phyloP scores from a whole-genome alignment of 2,329 filamentous ascomycete species.

The Hansfordia pulvinata region DNA sequence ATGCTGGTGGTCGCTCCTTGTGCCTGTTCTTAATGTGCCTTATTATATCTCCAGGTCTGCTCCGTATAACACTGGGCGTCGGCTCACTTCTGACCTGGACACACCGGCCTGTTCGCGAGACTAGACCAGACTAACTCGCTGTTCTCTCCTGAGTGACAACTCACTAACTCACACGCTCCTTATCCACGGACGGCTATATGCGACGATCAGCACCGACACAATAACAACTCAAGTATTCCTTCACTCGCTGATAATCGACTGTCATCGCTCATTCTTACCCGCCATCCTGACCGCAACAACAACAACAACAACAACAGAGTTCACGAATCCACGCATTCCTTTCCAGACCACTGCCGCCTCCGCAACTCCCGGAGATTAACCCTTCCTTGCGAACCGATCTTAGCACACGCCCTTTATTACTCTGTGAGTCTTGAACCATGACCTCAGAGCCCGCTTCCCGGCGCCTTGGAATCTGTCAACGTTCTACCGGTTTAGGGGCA shows the following conservation, averaged over 20 bases:
- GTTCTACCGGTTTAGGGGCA: no score
- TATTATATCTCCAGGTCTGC: slow-evolving; percentile 27
- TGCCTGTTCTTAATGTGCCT: no score
- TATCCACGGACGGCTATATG: no score
- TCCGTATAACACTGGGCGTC: slow-evolving; percentile 38
- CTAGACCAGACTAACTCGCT: slow-evolving; percentile 25
- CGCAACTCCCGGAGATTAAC: slow-evolving; percentile 16
- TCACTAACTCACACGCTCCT: slow-evolving; percentile 30
- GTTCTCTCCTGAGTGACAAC: slow-evolving; percentile 24
- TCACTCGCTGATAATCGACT: no score
- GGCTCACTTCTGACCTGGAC: slow-evolving; percentile 35
- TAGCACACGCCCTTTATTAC: slow-evolving; percentile 20
- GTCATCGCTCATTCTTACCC: no score
- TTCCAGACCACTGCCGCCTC: slow-evolving; percentile 13
- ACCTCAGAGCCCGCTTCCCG: slow-evolving; percentile 18
- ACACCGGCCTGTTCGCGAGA: slow-evolving; percentile 20
- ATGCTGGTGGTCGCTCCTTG: slow-evolving; percentile 37
- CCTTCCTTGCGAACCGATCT: slow-evolving; percentile 12
- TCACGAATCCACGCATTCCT: slow-evolving; percentile 22
- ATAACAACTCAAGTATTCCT: slow-evolving; percentile 9
- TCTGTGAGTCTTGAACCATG: slow-evolving; percentile 24
- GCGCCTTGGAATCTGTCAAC: no score
- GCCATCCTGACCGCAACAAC: no score
- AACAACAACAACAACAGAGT: slow-evolving; percentile 6
- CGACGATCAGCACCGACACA: slow-evolving; percentile 5